Conservation (phyloP, 78 protist genomes). For the slime mould (Dictyostelium discoideum) region dicty_2.7 NC_007091.3:2948501-2949000, state of each 20-base stretch:
- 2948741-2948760: background rate
- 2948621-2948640: background rate
- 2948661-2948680: slow-evolving; percentile 12
- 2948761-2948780: background rate
- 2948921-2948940: background rate
- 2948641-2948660: slow-evolving; percentile 6
- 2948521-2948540: slow-evolving; percentile 14
- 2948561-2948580: slow-evolving; percentile 2
- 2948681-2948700: background rate
- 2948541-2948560: background rate
- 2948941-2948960: background rate
- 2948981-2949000: background rate
- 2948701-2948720: background rate
- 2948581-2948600: background rate
- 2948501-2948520: slow-evolving; percentile 8
- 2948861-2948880: background rate
- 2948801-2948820: background rate
- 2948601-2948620: background rate
- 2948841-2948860: background rate
- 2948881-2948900: background rate
- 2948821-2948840: background rate
- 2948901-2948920: background rate
- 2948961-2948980: background rate
- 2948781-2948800: background rate
- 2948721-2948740: background rate